Base-by-base conservation (phyloP, 2,329 filamentous ascomycete genomes). In the Xylaria sp. region DNA sequence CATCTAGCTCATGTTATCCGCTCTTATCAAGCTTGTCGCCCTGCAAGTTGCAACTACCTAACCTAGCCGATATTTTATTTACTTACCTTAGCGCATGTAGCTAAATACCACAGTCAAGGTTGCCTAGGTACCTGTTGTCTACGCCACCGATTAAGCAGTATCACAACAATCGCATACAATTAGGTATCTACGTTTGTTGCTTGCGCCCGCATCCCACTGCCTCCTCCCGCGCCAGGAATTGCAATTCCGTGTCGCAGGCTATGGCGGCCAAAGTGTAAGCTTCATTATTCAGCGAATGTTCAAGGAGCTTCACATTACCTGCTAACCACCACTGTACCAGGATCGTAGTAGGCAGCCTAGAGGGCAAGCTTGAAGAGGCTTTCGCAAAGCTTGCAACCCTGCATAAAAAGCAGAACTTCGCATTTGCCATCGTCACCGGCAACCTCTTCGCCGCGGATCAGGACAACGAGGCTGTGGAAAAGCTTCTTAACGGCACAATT, bases 371-470 rank as follows among this genome's bases (percentile, higher is more conserved):
- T 61, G 85, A 88, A 70, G 80, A 90, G 12, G 90, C 92, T 9
- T 93, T 99, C 78, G 85, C 88, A 68, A 99, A 98, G 81, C 83
- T 98, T 21, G 85, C 90, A 8, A 87, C 89, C 9, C 84, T 98
- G 2, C 94, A 98, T 74, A 83, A 89, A 42, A 98, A 98, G 81
- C 96, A 98, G 78, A 87, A 86, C 76, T 98, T 99, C 79, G 86
- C 92, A 14, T 92, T 98, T 75, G 94, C 93, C 17, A 89, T 99
- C 64, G 83, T 97, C 36, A 88, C 89, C 9, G 96, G 96, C 63
- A 92, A 98, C 76, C 85, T 98, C 6, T 98, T 98, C 76, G 83
- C 86, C 19, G 81, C 85, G 51, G 81, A 84, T 0, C 85, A 89
- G 54, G 86, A 92, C 61, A 84, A 89, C 48, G 84, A 88, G 12